Base-by-base conservation (phyloP, 192 early-diverging fungal genomes). In the Podila verticillata region DNA sequence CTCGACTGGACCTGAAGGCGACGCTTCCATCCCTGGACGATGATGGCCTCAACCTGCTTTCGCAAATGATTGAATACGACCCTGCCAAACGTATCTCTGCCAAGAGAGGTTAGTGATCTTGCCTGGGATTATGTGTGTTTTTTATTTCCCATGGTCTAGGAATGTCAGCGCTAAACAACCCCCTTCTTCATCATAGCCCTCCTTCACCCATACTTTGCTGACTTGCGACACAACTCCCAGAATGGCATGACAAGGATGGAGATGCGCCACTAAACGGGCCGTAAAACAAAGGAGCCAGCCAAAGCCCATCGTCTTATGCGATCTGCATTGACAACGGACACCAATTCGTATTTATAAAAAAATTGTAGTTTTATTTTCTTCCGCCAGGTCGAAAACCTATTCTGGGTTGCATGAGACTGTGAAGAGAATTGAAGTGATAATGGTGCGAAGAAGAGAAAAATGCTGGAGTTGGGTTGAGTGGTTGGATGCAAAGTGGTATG, bases 121-220 rank as follows among this genome's bases (percentile, higher is more conserved):
- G 51, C 24, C 44, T 9, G 44, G 15, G n/a, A 7, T 6, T 54
- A 51, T 7, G 10, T 3, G 26, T 10, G n/a, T n/a, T n/a, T 20
- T 2, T 54, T 54, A 8, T 54, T 54, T 54, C 22, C 10, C 29
- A 31, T 32, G 15, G 9, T 2, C 3, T 19, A 60, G 7, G 17
- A 19, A 60, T 34, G 29, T 7, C 26, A 0, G 30, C 7, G 6
- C 9, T 24, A 12, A 17, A 44, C 39, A 44, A 20, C 20, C 20
- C 20, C 5, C 44, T 58, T 70, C 29, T 63, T 12, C 13, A 26
- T 2, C 28, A 22, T 56, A 79, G 77, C 95, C 10, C 85, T 96
- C n/a, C 59, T 82, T 0, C 94, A 95, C 73, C 92, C 92, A 9
- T 97, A 97, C 77, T 95, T 97, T 75, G 69, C 70, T 48, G 66